phyloP scores from a whole-genome alignment of 495 filamentous ascomycete species.

The Xylaria longipes region DNA sequence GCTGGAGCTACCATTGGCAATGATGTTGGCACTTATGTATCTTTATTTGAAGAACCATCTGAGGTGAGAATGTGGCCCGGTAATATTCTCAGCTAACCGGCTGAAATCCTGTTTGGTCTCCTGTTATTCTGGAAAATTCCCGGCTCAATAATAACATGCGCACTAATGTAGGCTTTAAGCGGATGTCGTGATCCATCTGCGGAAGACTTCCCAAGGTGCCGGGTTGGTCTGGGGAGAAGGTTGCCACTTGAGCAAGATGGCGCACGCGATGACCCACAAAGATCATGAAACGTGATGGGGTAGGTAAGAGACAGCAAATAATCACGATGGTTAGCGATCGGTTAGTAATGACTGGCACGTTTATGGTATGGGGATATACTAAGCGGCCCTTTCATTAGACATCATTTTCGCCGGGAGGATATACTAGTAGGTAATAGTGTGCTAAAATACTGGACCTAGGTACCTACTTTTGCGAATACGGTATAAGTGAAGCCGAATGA shows the following conservation, averaged over 20 bases:
- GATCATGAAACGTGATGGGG: neutral
- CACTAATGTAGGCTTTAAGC: neutral
- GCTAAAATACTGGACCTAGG: neutral
- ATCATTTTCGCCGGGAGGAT: neutral
- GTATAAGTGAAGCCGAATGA: slow-evolving; percentile 5
- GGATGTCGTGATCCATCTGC: neutral
- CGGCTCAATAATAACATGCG: neutral
- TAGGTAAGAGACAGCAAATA: neutral
- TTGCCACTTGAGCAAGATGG: neutral
- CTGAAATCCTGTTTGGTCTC: slow-evolving; percentile 2
- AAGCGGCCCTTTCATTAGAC: neutral
- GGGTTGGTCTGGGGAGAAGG: slow-evolving; percentile 4
- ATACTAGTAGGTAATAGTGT: neutral
- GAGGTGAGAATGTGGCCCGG: neutral
- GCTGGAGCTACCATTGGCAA: neutral
- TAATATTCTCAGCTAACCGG: slow-evolving; percentile 6
- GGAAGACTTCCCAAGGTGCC: neutral
- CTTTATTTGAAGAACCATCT: neutral
- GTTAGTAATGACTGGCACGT: neutral
- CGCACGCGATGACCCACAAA: neutral
- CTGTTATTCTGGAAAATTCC: neutral
- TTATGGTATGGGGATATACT: neutral
- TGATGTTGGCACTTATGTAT: neutral
- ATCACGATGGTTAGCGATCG: neutral
- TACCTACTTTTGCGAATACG: slow-evolving; percentile 4